Conservation (phyloP, 2,329 filamentous ascomycete genomes). For the Bipolaris sorokiniana region DNA sequence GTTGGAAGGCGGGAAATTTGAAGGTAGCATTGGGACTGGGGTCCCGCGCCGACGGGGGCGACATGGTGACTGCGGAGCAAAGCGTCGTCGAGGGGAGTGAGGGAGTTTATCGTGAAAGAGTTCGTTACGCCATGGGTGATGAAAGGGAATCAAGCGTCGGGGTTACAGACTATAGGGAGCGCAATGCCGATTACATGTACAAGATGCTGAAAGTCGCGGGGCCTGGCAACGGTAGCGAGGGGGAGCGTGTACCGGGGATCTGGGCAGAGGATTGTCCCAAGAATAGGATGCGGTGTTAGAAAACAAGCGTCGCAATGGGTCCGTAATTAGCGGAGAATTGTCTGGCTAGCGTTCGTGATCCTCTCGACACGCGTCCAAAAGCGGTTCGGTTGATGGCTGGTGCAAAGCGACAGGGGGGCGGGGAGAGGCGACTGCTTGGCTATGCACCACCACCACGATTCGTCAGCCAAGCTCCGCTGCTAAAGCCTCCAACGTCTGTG, state of each 20-base stretch:
- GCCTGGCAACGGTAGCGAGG: slow-evolving; percentile 6
- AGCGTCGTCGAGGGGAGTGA: slow-evolving; percentile 14
- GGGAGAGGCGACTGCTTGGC: not conserved
- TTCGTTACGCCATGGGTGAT: slow-evolving; percentile 43
- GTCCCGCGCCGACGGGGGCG: slow-evolving; percentile 37
- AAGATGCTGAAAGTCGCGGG: not conserved
- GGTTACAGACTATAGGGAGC: slow-evolving; percentile 4
- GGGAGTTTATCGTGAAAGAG: slow-evolving; percentile 13
- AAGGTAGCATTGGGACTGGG: slow-evolving; percentile 46
- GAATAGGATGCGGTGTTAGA: slow-evolving; percentile 18
- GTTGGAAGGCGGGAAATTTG: slow-evolving; percentile 56
- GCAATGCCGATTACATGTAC: slow-evolving; percentile 1
- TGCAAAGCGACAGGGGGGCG: slow-evolving; percentile 21
- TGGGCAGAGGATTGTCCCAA: slow-evolving; percentile 10
- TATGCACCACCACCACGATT: slow-evolving; percentile 10
- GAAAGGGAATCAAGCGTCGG: slow-evolving; percentile 3
- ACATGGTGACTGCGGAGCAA: slow-evolving; percentile 34
- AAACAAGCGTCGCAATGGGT: slow-evolving; percentile 25
- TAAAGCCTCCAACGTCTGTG: slow-evolving; percentile 12
- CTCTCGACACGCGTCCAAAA: slow-evolving; percentile 33
- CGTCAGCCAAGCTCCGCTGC: slow-evolving; percentile 20
- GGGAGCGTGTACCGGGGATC: not conserved
- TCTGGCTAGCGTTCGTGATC: slow-evolving; percentile 19
- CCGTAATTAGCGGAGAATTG: slow-evolving; percentile 27
- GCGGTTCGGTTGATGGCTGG: slow-evolving; percentile 25